phyloP scores from a whole-genome alignment of 331 rosid genomes.

The Dryas integrifolia region DNA sequence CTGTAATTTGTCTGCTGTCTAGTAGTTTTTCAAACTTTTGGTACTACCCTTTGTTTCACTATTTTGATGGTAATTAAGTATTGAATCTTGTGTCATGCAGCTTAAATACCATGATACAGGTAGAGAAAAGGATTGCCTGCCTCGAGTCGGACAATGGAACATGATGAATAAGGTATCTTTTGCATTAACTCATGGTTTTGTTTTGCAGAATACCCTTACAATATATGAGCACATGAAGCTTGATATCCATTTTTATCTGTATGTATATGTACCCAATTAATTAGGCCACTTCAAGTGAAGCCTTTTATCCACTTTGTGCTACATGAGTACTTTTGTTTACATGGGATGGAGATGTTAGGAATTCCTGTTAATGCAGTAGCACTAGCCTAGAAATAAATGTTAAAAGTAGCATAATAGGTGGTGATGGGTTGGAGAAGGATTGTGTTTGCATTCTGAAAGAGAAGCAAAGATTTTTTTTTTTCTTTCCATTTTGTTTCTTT shows the following conservation, averaged over 20 bases:
- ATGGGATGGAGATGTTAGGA: not conserved
- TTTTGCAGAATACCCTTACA: not conserved
- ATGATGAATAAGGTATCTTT: slow-evolving; percentile 90
- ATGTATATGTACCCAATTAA: not conserved
- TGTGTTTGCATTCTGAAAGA: not conserved
- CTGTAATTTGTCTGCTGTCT: not conserved
- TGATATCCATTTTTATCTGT: not conserved
- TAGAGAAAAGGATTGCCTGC: slow-evolving; percentile 32
- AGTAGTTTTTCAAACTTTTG: not conserved
- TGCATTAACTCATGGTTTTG: not conserved
- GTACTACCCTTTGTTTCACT: not conserved
- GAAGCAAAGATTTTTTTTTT: not conserved
- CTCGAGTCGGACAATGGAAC: slow-evolving; percentile 57
- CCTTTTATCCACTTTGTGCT: not conserved
- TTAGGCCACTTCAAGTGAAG: not conserved
- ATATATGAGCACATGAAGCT: not conserved
- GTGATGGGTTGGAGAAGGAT: not conserved
- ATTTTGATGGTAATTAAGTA: not conserved
- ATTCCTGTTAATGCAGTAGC: not conserved
- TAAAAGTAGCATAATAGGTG: slow-evolving; percentile 4
- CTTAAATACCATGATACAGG: slow-evolving; percentile 45
- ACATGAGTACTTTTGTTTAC: not conserved
- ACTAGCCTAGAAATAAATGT: not conserved
- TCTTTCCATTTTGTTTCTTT: not conserved
- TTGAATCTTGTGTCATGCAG: slow-evolving; percentile 23